Evolutionary conservation across 2,329 filamentous ascomycete species (phyloP), one percentile per base, ranked within the genome.

Genomic region (Aspergillus ibericus): DNA sequence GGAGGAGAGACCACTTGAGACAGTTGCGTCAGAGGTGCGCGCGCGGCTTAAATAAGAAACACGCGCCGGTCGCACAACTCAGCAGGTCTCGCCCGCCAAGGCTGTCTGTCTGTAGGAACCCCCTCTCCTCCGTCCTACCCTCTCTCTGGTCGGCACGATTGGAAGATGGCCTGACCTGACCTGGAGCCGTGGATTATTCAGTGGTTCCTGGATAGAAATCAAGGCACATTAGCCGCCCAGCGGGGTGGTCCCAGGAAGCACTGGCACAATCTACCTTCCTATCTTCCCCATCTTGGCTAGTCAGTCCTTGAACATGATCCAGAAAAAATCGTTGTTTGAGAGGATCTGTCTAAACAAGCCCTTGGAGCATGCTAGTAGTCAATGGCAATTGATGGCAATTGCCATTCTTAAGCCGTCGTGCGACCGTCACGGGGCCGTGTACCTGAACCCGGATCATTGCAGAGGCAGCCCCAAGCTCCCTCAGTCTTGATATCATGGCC

Each of bases 1-100:
- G 25, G 12, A 44, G 20, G 13, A 13, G 5, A 53, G 36, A 20
- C n/a, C 35, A 34, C 36, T 32, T 53, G 36, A 48, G 44, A 16
- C 51, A 8, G 51, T 53, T 53, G 51, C 51, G 51, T 53, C 51
- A 53, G 51, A 44, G 51, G 40, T 42, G 36, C 20, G 12, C 36
- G 20, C 25, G 36, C 51, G 38, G 51, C 51, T 53, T 53, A 53
- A 53, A 53, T 53, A 53, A 42, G 16, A 40, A 22, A 34, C 36
- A 53, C 35, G 32, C 34, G 20, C 34, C n/a, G 49, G 34, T 25
- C 44, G 25, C 44, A 12, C 44, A 48, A 16, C 42, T 47, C 44
- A 48, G 25, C 44, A 48, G 25, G 7, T 25, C 44, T 27, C 44
- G 25, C 13, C 42, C 25, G 44, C 44, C 44, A 48, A 48, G 44